Percentiles rank a stretch among this genome's conserved stretches.
phyloP scores from a whole-genome alignment of 352 stramenopile genomes.

The Pythium oligandrum region DNA sequence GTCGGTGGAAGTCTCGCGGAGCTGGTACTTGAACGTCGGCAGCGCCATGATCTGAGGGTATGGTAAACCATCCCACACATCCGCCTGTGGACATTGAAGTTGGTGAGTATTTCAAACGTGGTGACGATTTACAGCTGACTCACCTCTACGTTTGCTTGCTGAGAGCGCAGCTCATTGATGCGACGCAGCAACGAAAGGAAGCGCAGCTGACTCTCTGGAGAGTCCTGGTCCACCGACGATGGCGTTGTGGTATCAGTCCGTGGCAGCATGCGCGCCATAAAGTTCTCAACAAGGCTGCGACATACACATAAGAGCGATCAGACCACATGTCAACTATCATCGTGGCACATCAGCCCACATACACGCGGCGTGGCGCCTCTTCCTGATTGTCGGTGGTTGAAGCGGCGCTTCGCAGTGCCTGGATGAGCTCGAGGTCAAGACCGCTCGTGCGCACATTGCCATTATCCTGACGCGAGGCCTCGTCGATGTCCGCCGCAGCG shows the following conservation, averaged over 20 bases:
- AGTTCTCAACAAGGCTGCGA: conserved; percentile 19
- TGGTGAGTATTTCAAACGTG: not conserved
- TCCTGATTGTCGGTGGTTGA: too few species aligned
- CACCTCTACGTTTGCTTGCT: conserved; percentile 34
- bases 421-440: conserved; percentile 63
- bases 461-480: conserved; percentile 33
- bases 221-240: conserved; percentile 17
- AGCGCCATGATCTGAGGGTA: conserved; percentile 81
- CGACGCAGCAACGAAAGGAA: conserved; percentile 74
- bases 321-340: too few species aligned
- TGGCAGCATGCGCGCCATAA: conserved; percentile 20
- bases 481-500: conserved; percentile 76
- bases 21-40: conserved; percentile 72
- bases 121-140: not conserved
- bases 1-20: conserved; percentile 26
- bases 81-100: conserved; percentile 21
- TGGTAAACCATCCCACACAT: conserved; percentile 68
- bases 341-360: not conserved
- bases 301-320: not conserved
- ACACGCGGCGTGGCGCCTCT: conserved; percentile 12
- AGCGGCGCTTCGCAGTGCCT: conserved; percentile 33
- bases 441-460: conserved; percentile 8
- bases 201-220: conserved; percentile 43
- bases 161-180: conserved; percentile 80
- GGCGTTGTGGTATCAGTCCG: conserved; percentile 5